Percentiles rank a stretch among this genome's conserved stretches.
These are phyloP conservation scores for Saturnispora galanensis DNA, from an alignment of 805 yeast genomes.

Conservation along the genomic window DNA sequence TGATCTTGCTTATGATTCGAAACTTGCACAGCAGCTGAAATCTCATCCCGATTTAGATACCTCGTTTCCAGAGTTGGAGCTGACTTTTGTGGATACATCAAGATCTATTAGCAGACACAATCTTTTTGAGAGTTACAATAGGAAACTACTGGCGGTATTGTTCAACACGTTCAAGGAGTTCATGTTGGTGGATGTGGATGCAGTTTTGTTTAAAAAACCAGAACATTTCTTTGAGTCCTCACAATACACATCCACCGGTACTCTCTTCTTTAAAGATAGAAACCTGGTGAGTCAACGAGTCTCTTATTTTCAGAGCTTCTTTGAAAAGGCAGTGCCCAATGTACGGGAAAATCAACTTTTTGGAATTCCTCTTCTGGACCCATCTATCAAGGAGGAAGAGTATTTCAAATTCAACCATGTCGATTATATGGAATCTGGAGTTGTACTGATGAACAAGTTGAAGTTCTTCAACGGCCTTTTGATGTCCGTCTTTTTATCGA, in stretches of 20 bases:
- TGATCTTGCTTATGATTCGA: background rate
- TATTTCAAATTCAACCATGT: constrained; percentile 31
- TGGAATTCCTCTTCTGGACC: constrained; percentile 28
- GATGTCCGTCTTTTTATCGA: constrained; percentile 31
- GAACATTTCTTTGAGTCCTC: constrained; percentile 27
- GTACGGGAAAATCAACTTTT: constrained; percentile 29
- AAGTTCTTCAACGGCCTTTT: constrained; percentile 40
- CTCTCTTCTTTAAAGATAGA: constrained; percentile 41
- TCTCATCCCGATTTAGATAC: constrained; percentile 1
- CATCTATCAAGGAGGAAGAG: constrained; percentile 24
- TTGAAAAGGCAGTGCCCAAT: constrained; percentile 38
- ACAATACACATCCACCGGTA: constrained; percentile 28
- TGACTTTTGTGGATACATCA: constrained; percentile 24
- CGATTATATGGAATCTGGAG: constrained; percentile 40
- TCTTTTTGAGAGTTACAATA: constrained; percentile 17
- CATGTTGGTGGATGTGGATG: constrained; percentile 42
- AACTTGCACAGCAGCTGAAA: background rate
- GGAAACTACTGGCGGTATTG: constrained; percentile 45
- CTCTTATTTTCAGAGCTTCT: constrained; percentile 29
- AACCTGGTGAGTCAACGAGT: constrained; percentile 20
- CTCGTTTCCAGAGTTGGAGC: constrained; percentile 18
- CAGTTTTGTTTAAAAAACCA: constrained; percentile 29
- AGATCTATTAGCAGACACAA: constrained; percentile 12
- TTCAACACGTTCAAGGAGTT: constrained; percentile 49
- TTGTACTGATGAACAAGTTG: constrained; percentile 34